Percentiles rank a stretch among this genome's conserved stretches.
Conservation (phyloP, 768 basidiomycete species). For the Trametes cubensis region DNA sequence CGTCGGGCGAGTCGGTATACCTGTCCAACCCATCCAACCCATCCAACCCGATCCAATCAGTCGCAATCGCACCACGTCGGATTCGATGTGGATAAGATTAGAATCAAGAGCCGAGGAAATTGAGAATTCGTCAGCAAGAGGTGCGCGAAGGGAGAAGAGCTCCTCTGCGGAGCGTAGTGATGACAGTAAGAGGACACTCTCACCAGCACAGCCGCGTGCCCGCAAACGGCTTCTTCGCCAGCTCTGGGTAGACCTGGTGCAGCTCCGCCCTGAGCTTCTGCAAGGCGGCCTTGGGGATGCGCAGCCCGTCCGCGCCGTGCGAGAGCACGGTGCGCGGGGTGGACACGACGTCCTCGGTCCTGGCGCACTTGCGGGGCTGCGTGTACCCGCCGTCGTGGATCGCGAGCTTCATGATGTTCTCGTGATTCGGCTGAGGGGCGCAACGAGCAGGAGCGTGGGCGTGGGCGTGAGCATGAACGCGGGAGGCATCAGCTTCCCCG, state of each 20-base stretch:
- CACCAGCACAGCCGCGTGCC: constrained; percentile 89
- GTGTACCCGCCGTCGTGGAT: constrained; percentile 78
- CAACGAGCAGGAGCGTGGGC: no score
- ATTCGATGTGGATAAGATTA: no score
- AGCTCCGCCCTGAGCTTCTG: constrained; percentile 55
- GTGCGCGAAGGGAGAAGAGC: no score
- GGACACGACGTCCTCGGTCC: constrained; percentile 52
- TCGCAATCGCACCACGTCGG: no score
- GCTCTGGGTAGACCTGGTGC: constrained; percentile 67
- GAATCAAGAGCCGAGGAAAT: no score
- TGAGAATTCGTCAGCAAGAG: no score
- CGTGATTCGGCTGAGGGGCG: constrained; percentile 58
- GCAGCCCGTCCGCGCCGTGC: constrained; percentile 56
- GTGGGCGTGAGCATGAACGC: no score
- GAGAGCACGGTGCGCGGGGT: constrained; percentile 75
- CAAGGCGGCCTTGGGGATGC: constrained; percentile 64
- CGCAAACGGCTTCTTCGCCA: constrained; percentile 71
- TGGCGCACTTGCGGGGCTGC: constrained; percentile 33
- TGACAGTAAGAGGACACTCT: constrained; percentile 27
- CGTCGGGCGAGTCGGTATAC: constrained; percentile 89
- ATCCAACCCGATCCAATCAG: background rate
- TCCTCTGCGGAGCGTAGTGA: no score
- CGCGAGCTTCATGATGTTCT: constrained; percentile 75
- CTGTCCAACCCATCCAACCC: constrained; percentile 42
- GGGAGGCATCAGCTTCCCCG: background rate